Evolutionary conservation across 257 asterid species (phyloP), one percentile per base, ranked within the genome.

Genomic region (Phtheirospermum japonicum): DNA sequence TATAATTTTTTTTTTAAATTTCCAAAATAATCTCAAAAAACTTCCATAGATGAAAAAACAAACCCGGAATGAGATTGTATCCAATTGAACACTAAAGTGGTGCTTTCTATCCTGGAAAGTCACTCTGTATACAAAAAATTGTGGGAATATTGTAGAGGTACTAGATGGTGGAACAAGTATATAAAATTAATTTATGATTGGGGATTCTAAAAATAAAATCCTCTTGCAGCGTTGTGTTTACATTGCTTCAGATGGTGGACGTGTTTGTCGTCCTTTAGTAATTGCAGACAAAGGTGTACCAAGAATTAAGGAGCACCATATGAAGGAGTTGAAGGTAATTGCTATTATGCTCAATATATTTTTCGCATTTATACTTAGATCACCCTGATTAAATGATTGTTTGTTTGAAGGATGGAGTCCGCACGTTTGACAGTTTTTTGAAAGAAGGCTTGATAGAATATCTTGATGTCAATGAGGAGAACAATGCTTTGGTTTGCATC

Each of bases 231-330:
- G 76, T 4, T 92, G 91, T 83, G 95, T 89, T 71, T 85, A 92
- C 80, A 85, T 92, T 69, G 97, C 99, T 71, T 92, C 99, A 10
- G 99, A 89, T 80, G 99, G 99, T 56, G 96, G 99, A 17, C 99
- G 99, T 66, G 96, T 92, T 39, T 92, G 99, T 71, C 99, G 99
- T 70, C 99, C 99, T 1, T 82, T 92, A 68, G 95, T 92, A 45
- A 89, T 92, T 69, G 97, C 97, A 67, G 99, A 89, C 68, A 85
- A 82, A 62, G 97, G 99, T 57, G 83, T 89, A 52, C 80, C 99
- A 7, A 87, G 99, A 83, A 87, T 92, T 62, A 89, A 89, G 75
- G 94, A 89, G 62, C 88, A 83, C 73, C 99, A 92, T 79, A 92
- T 92, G 99, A 85, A 84, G 77, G 97, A 89, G 85, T 83, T 92